These are phyloP conservation scores for Starmerella apis DNA, from an alignment of 805 yeast species.

Conservation along the genomic window DNA sequence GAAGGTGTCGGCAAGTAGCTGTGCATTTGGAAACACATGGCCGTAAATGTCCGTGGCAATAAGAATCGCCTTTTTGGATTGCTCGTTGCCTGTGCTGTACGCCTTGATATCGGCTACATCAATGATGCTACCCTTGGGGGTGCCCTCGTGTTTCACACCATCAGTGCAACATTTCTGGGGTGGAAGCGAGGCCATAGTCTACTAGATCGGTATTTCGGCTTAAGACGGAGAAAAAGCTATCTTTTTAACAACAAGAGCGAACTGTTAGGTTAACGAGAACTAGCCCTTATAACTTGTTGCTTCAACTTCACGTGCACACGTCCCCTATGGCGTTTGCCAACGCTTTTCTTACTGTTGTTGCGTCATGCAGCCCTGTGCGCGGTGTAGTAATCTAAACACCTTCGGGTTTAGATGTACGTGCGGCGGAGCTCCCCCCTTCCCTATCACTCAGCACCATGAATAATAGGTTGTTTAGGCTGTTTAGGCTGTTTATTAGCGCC, in stretches of 20 bases:
- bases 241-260: too few species aligned
- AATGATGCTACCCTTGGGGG: constrained; percentile 24
- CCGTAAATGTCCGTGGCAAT: constrained; percentile 62
- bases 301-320: not conserved
- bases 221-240: too few species aligned
- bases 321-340: not conserved
- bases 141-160: constrained; percentile 29
- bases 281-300: not conserved
- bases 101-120: constrained; percentile 32
- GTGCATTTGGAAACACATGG: constrained; percentile 43
- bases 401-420: not conserved
- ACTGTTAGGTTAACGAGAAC: too few species aligned
- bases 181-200: constrained; percentile 30
- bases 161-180: constrained; percentile 30
- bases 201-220: too few species aligned
- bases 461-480: too few species aligned
- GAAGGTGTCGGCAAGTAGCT: constrained; percentile 42
- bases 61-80: constrained; percentile 44
- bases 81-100: constrained; percentile 42
- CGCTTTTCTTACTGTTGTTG: not conserved
- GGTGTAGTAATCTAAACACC: not conserved
- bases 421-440: too few species aligned
- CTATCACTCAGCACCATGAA: too few species aligned
- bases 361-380: not conserved
- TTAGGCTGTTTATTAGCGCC: too few species aligned